A percentile compares a stretch with the other conserved stretches of the same genome.
Conservation (phyloP, 73 alveolate species). For the Diophrys appendiculata region DNA sequence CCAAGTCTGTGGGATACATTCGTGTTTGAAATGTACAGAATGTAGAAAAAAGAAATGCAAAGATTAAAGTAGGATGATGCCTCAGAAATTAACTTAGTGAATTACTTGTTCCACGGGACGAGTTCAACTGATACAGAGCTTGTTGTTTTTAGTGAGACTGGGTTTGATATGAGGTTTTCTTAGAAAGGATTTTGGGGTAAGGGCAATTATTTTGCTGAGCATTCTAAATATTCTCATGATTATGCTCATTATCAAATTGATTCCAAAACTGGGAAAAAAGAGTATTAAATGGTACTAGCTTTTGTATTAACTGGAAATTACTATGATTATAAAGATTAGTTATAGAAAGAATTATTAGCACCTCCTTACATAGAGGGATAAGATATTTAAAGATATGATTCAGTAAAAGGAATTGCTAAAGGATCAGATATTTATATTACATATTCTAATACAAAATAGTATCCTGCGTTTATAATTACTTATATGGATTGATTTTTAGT, state of each 20-base stretch:
- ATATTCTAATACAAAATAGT: constrained; percentile 4
- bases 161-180: constrained; percentile 53
- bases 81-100: no score
- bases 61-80: no score
- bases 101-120: constrained; percentile 62
- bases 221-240: constrained; percentile 30
- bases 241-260: background rate
- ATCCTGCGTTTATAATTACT: constrained; percentile 7
- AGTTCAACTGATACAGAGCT: constrained; percentile 27
- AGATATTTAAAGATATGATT: constrained; percentile 13
- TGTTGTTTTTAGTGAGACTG: constrained; percentile 34
- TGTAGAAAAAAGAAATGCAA: no score
- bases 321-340: background rate
- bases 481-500: no score
- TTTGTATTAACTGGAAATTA: constrained; percentile 31
- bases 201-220: constrained; percentile 58
- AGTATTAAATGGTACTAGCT: constrained; percentile 38
- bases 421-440: background rate
- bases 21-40: no score
- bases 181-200: constrained; percentile 47
- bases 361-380: constrained; percentile 4
- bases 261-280: background rate
- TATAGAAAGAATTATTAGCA: background rate
- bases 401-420: constrained; percentile 3
- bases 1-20: no score